Evolutionary conservation across 176 grass and related monocot species (phyloP), one percentile per base, ranked within the genome.

Genomic region (Hsuehochloa calcarea): DNA sequence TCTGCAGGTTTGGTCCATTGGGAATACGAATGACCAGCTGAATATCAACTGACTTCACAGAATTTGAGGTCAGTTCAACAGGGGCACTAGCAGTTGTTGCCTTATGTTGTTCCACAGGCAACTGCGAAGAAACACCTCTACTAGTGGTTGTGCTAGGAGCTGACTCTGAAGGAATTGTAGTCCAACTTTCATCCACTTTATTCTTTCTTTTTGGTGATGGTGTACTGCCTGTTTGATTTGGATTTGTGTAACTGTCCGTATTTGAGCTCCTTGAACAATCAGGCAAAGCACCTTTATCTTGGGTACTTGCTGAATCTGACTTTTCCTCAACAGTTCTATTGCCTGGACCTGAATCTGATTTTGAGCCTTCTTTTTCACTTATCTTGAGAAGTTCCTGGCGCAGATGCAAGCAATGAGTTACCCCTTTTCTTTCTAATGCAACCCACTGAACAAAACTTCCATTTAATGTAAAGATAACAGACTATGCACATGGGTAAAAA

Each of bases 11-110:
- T 80, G 67, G 88, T 76, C 96, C 96, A 89, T 80, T 87, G 66
- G 93, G 93, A 75, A 96, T 94, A 26, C 88, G 93, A 85, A 99
- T 89, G 50, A 85, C 93, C 75, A 99, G 81, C 72, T 94, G 85
- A 76, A 96, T 81, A 68, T 96, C 88, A 78, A 89, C 80, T 70
- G 82, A 93, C 52, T 85, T 96, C 64, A 84, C 74, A 90, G 70
- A 55, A 85, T 52, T 75, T 52, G 68, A 72, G 52, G 22, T 40
- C 12, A 26, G 19, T 69, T 83, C 80, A 80, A 34, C 26, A 87
- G 79, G 63, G 10, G 25, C 38, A 6, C 59, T 80, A 88, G 31
- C 54, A 85, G 72, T 82, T 47, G 39, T 84, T 85, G 50, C 26
- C n/a, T 88, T 74, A 39, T 78, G 65, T 90, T 80, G 74, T 77